phyloP scores from a whole-genome alignment of 441 rosid species.

The Sinapis alba region DNA sequence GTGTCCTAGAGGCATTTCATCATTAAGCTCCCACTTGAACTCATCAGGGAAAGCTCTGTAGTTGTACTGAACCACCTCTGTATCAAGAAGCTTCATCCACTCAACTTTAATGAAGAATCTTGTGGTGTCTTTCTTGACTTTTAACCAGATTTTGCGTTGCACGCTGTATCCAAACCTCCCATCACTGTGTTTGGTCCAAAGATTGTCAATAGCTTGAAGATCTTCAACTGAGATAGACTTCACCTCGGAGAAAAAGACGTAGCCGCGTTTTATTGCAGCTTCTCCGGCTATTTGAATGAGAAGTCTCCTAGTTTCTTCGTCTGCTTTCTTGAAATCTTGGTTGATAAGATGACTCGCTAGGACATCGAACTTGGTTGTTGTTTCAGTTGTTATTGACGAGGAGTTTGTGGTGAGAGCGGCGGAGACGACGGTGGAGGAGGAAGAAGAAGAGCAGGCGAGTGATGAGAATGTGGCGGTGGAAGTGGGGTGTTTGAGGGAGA shows the following conservation, averaged over 20 bases:
- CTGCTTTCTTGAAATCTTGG: slow-evolving; percentile 79
- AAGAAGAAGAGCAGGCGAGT: slow-evolving; percentile 30
- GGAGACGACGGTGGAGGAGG: slow-evolving; percentile 40
- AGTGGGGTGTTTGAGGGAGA: slow-evolving; percentile 47
- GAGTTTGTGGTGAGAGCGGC: slow-evolving; percentile 41
- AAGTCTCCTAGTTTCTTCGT: slow-evolving; percentile 85
- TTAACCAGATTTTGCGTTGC: slow-evolving; percentile 72
- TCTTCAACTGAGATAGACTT: slow-evolving; percentile 59
- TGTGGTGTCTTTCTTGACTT: slow-evolving; percentile 64
- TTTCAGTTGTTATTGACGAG: slow-evolving; percentile 48
- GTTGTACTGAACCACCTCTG: slow-evolving; percentile 80
- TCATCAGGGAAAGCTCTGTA: slow-evolving; percentile 83
- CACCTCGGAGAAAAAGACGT: slow-evolving; percentile 94
- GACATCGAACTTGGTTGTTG: slow-evolving; percentile 61
- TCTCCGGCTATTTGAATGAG: slow-evolving; percentile 81
- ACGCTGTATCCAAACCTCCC: slow-evolving; percentile 79
- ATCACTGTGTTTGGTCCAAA: slow-evolving; percentile 69
- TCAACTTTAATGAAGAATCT: slow-evolving; percentile 74
- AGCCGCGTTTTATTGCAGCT: slow-evolving; percentile 72
- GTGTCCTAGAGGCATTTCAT: slow-evolving; percentile 81
- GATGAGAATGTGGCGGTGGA: slow-evolving; percentile 36
- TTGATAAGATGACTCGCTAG: slow-evolving; percentile 59
- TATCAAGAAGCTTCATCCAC: slow-evolving; percentile 96
- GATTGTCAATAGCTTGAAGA: slow-evolving; percentile 74
- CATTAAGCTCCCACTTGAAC: slow-evolving; percentile 77